phyloP scores from a whole-genome alignment of 2,329 filamentous ascomycete species.

The Aschersonia sp. region DNA sequence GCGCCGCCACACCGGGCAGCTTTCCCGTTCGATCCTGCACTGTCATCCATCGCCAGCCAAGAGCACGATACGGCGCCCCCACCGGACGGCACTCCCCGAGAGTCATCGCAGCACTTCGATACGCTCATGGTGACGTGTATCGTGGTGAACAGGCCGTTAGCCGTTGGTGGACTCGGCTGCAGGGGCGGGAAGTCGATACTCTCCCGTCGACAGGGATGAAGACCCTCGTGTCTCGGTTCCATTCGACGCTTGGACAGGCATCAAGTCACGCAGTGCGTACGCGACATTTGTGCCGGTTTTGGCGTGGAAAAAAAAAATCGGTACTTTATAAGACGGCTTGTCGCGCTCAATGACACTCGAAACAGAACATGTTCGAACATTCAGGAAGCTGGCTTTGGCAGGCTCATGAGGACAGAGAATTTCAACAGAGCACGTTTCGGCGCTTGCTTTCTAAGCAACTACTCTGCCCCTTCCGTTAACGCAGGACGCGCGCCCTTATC shows the following conservation, averaged over 20 bases:
- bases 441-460: not conserved
- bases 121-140: not conserved
- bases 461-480: not conserved
- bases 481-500: not conserved
- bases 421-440: not conserved
- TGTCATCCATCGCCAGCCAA: too few species aligned
- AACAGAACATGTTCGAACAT: too few species aligned
- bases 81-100: too few species aligned
- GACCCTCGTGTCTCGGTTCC: not conserved
- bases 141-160: not conserved
- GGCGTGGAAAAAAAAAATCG: slow-evolving; percentile 5
- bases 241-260: not conserved
- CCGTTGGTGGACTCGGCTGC: not conserved
- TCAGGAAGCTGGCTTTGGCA: too few species aligned
- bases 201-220: not conserved
- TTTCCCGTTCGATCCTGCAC: too few species aligned
- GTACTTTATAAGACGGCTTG: too few species aligned
- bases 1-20: too few species aligned
- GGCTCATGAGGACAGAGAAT: not conserved
- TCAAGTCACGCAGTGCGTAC: not conserved
- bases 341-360: too few species aligned
- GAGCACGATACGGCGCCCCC: too few species aligned
- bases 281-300: slow-evolving; percentile 22
- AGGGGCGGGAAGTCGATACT: not conserved
- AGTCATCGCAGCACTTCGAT: not conserved